Percentiles rank a stretch among this genome's conserved stretches.
Conservation (phyloP, 371 early-diverging fungal genomes). For the Phascolomyces articulosus region DNA sequence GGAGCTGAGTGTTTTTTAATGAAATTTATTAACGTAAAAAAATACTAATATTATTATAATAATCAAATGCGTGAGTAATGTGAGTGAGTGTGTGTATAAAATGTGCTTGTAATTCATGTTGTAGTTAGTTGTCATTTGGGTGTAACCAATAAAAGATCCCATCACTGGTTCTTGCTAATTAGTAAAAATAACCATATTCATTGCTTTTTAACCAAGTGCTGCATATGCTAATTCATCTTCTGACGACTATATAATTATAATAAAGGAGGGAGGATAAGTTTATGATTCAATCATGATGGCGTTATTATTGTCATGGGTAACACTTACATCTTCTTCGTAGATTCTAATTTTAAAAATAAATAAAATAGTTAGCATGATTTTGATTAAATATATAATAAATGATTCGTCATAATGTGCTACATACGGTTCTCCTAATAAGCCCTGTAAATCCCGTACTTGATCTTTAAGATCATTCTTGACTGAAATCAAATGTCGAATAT, state of each 20-base stretch:
- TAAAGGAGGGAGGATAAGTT: too few relatives aligned
- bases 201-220: neutral
- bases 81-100: too few relatives aligned
- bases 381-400: neutral
- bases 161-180: too few relatives aligned
- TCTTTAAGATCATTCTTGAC: conserved; percentile 36
- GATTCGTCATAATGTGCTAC: conserved; percentile 1
- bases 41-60: too few relatives aligned
- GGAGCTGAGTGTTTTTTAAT: too few relatives aligned
- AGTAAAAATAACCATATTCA: neutral
- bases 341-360: conserved; percentile 26
- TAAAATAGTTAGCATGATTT: neutral
- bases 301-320: neutral
- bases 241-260: conserved; percentile 33
- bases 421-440: conserved; percentile 32
- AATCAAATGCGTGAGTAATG: too few relatives aligned
- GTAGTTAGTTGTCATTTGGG: too few relatives aligned
- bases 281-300: neutral
- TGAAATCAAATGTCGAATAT: conserved; percentile 33
- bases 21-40: too few relatives aligned
- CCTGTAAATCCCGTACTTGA: conserved; percentile 29
- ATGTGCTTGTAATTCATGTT: too few relatives aligned
- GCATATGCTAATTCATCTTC: conserved; percentile 39
- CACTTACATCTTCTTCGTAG: conserved; percentile 47
- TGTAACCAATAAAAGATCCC: too few relatives aligned